Evolutionary conservation across 352 stramenopile genomes (phyloP).

Genomic region (Peronospora destructor): DNA sequence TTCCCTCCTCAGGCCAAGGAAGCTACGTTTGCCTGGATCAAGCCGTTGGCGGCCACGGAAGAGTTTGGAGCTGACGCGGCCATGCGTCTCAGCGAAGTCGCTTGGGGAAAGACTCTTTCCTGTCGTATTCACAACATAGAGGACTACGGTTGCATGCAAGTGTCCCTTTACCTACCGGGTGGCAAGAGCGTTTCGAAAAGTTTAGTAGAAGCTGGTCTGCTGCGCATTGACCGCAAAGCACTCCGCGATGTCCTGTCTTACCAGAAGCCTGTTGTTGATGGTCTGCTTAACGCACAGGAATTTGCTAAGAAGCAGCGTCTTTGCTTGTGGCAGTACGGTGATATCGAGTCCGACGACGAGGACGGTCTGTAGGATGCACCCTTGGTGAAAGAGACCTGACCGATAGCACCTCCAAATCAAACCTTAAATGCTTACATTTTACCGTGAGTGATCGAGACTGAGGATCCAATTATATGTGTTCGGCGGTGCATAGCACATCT

Average conservation of each 20-base stretch:
- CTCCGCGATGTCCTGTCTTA: constrained; percentile 51
- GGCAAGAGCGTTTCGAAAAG: constrained; percentile 86
- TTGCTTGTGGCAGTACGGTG: constrained; percentile 95
- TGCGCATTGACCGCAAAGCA: constrained; percentile 81
- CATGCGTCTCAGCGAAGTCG: constrained; percentile 81
- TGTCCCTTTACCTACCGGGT: constrained; percentile 68
- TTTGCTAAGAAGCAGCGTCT: constrained; percentile 87
- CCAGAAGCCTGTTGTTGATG: constrained; percentile 81
- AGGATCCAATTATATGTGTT: not conserved
- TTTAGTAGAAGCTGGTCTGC: constrained; percentile 84
- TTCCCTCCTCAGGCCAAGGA: constrained; percentile 88
- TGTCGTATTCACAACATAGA: constrained; percentile 65
- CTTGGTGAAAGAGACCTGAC: constrained; percentile 2
- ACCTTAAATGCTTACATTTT: not conserved
- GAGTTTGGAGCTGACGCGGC: constrained; percentile 92
- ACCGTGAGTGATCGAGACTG: not conserved
- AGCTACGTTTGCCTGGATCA: constrained; percentile 82
- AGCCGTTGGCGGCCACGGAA: constrained; percentile 71
- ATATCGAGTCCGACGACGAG: constrained; percentile 95
- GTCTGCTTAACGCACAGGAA: constrained; percentile 88
- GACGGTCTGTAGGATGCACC: constrained; percentile 19
- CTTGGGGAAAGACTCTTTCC: constrained; percentile 90
- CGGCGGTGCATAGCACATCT: not conserved
- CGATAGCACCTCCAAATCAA: constrained; percentile 7
- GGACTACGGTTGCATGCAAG: constrained; percentile 55